These are phyloP conservation scores for Monilinia aucupariae DNA, from an alignment of 2,329 filamentous ascomycete species.

Conservation along the genomic window DNA sequence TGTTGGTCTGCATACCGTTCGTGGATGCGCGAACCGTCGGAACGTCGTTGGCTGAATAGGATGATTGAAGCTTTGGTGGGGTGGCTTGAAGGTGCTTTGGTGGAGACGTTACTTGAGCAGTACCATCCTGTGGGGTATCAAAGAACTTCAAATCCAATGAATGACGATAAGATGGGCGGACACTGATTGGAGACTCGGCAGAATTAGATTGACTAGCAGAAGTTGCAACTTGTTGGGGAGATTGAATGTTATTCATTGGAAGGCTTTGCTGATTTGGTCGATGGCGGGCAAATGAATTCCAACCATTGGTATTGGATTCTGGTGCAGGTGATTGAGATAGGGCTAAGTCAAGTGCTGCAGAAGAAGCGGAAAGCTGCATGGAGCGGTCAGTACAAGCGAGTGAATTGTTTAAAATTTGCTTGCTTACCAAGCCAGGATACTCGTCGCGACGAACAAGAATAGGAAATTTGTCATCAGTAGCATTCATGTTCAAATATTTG, in stretches of 20 bases:
- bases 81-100: conserved; percentile 51
- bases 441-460: conserved; percentile 66
- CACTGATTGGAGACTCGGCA: conserved; percentile 43
- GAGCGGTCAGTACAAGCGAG: conserved; percentile 37
- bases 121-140: conserved; percentile 36
- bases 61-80: conserved; percentile 73
- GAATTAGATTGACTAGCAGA: conserved; percentile 36
- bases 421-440: conserved; percentile 33
- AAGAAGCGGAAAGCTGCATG: conserved; percentile 70
- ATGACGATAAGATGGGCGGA: conserved; percentile 49
- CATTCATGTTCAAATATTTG: conserved; percentile 64
- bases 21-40: conserved; percentile 66
- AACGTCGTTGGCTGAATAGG: conserved; percentile 85
- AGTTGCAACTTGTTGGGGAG: conserved; percentile 36
- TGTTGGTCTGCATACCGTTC: conserved; percentile 29
- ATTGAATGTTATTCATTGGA: conserved; percentile 28
- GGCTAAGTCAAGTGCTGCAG: conserved; percentile 74
- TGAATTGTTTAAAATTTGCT: conserved; percentile 20
- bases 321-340: conserved; percentile 61
- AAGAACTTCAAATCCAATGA: conserved; percentile 51
- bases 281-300: conserved; percentile 34
- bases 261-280: conserved; percentile 45
- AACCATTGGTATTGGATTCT: conserved; percentile 41
- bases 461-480: conserved; percentile 79
- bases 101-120: conserved; percentile 37